Evolutionary conservation across 768 basidiomycete genomes (phyloP).

Genomic region (Leccinum olivaceopallidum): DNA sequence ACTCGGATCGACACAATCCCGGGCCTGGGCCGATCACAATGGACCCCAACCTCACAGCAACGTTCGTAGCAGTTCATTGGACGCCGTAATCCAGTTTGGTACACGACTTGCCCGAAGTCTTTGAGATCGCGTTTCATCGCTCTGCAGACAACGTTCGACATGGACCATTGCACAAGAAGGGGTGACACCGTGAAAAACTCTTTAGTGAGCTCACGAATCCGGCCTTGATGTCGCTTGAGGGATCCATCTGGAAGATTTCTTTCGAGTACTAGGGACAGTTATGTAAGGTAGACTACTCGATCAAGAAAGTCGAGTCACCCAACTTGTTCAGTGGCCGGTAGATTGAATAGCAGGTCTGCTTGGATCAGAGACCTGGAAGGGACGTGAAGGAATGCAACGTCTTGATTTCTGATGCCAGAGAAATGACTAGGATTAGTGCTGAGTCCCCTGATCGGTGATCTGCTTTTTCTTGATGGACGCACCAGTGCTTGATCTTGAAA

Average conservation of each 20-base stretch:
- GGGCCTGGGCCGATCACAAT: too few species aligned
- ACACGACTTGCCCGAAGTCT: too few species aligned
- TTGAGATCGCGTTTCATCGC: constrained; percentile 55
- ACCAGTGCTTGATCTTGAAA: constrained; percentile 53
- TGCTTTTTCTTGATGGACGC: constrained; percentile 1
- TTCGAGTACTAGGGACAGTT: constrained; percentile 37
- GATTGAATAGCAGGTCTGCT: constrained; percentile 83
- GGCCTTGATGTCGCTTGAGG: constrained; percentile 31
- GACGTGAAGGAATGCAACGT: constrained; percentile 80
- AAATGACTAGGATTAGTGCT: constrained; percentile 51
- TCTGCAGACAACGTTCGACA: constrained; percentile 22
- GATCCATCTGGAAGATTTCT: constrained; percentile 30
- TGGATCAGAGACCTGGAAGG: constrained; percentile 71
- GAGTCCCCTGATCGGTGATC: not conserved
- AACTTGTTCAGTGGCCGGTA: constrained; percentile 78
- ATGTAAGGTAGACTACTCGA: not conserved
- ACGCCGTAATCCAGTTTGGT: too few species aligned
- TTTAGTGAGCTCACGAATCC: constrained; percentile 32
- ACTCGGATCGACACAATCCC: too few species aligned
- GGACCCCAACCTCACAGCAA: too few species aligned
- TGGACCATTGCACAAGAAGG: not conserved
- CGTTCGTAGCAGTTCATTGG: too few species aligned
- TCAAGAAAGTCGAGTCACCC: not conserved
- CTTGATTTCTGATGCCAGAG: constrained; percentile 70
- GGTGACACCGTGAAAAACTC: constrained; percentile 19